Evolutionary conservation across 2,329 filamentous ascomycete species (phyloP).

Genomic region (Meredithiella fracta): DNA sequence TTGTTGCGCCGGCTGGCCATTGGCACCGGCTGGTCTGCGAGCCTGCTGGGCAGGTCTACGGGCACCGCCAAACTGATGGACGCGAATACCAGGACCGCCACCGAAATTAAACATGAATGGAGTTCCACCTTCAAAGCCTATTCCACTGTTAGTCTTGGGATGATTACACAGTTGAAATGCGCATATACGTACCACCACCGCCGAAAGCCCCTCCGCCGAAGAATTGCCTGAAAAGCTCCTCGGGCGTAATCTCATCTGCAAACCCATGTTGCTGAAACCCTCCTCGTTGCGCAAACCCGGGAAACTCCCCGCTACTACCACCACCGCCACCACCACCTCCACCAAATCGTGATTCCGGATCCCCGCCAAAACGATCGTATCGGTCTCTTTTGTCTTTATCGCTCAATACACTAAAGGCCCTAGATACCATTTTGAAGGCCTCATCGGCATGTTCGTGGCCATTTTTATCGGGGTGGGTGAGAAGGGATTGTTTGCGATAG

Average conservation of each 20-base stretch:
- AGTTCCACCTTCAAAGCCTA: conserved; percentile 58
- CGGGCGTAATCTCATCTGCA: conserved; percentile 84
- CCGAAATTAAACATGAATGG: conserved; percentile 93
- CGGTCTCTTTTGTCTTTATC: conserved; percentile 85
- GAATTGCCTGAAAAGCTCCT: conserved; percentile 94
- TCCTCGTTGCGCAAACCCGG: not conserved
- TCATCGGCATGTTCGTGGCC: conserved; percentile 89
- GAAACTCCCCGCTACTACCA: conserved; percentile 27
- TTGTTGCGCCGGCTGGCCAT: conserved; percentile 22
- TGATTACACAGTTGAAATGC: not conserved
- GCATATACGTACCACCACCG: conserved; percentile 28
- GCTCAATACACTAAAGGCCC: conserved; percentile 82
- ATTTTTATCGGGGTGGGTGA: conserved; percentile 98
- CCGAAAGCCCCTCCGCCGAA: conserved; percentile 67
- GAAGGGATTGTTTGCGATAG: conserved; percentile 80
- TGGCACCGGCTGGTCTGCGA: conserved; percentile 48
- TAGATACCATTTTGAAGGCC: conserved; percentile 94
- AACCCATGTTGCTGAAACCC: conserved; percentile 26
- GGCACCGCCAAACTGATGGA: conserved; percentile 85
- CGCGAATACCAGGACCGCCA: conserved; percentile 69
- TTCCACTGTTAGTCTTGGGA: conserved; percentile 3
- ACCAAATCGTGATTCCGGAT: conserved; percentile 73
- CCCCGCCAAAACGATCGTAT: conserved; percentile 77
- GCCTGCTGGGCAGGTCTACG: conserved; percentile 47
- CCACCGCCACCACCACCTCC: conserved; percentile 32